Base-by-base conservation (phyloP, 1,139 yeast genomes). In the Lodderomyces jiufengensis region DNA sequence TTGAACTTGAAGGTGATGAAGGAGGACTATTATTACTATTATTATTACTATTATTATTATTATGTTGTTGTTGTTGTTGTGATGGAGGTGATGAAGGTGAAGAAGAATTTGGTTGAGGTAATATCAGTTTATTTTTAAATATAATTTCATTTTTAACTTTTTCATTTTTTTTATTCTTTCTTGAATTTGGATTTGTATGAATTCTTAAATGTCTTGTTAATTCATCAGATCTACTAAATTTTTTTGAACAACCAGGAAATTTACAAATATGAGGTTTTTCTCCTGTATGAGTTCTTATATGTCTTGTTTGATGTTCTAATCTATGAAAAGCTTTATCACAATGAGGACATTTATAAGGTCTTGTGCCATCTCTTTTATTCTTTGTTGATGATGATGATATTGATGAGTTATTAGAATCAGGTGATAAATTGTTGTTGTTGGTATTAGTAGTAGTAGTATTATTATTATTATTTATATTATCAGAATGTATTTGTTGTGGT, bases 311-410 rank as follows among this genome's bases (percentile, higher is more conserved):
- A 59, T 90, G 97, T 58, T 90, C 97, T 33, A 88, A 65, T 34
- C 97, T 71, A 54, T 87, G 95, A 57, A 90, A 90, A 1, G 95
- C 95, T 64, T 90, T 86, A 38, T 82, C 84, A 61, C 97, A 90
- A 54, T 84, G 75, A 12, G 95, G 90, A 52, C 97, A 90, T 56
- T 86, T 84, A 67, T 85, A 88, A 4, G 97, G 97, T 47, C 94
- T 55, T 25, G 48, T 34, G 8, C 62, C 59, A 37, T 59, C 65
- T 43, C 56, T 57, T 13, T 39, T 32, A 12, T 36, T 18, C 12
- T 27, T 36, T 5, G 26, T 24, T 13, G 33, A 25, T n/a, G 26
- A 5, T 4, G 5, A 5, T 24, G 26, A 5, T 5, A 5, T 24
- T n/a, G 11, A 5, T 5, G 5, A 5, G 26, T 24, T 24, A 5